Evolutionary conservation across 176 grass and related monocot genomes (phyloP).

Genomic region (Oryza longistaminata): DNA sequence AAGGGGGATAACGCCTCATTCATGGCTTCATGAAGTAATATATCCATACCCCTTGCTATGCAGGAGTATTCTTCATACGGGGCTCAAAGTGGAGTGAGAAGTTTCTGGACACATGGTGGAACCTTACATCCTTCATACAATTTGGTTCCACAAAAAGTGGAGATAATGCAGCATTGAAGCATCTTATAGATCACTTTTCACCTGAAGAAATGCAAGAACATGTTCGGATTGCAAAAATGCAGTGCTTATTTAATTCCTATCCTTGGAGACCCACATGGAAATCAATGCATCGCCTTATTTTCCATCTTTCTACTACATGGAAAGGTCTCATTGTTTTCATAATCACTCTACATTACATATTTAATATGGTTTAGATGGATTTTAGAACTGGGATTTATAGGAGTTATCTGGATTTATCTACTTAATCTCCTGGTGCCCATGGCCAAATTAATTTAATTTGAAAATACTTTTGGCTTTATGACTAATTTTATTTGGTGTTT

Average conservation of each 20-base stretch:
- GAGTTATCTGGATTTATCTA: neutral
- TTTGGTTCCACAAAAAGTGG: conserved; percentile 79
- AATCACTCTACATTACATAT: neutral
- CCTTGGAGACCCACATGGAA: conserved; percentile 67
- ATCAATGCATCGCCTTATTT: conserved; percentile 49
- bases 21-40: neutral
- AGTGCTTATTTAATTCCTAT: conserved; percentile 96
- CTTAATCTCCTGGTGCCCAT: neutral
- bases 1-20: neutral
- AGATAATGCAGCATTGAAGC: conserved; percentile 75
- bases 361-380: neutral
- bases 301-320: conserved; percentile 59
- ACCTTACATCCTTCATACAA: conserved; percentile 76
- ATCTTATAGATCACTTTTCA: conserved; percentile 56
- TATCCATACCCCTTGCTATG: conserved; percentile 7
- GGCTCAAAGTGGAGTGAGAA: conserved; percentile 69
- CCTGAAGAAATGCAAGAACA: conserved; percentile 55
- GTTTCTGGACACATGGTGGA: conserved; percentile 87
- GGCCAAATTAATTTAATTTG: neutral
- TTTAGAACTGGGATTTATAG: neutral
- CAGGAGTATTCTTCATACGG: conserved; percentile 79
- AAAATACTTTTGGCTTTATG: neutral
- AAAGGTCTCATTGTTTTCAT: conserved; percentile 48
- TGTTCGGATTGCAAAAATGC: conserved; percentile 63
- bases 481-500: neutral